A percentile compares a stretch with the other conserved stretches of the same genome.
These are phyloP conservation scores for Globisporangium rhizosaccharum DNA, from an alignment of 352 stramenopile species.

Conservation along the genomic window DNA sequence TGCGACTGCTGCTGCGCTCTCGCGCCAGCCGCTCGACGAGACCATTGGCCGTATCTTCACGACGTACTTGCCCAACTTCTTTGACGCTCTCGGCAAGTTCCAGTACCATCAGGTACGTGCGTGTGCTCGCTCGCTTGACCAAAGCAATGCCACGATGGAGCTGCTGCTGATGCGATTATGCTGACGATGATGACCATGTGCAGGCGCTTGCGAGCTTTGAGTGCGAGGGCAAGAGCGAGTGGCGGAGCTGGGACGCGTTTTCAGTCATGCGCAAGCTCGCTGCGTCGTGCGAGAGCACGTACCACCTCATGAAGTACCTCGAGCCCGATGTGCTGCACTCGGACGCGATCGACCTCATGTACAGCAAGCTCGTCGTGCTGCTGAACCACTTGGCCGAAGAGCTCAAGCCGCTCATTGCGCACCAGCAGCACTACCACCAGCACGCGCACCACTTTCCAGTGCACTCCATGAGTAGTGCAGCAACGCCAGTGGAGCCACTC, in stretches of 20 bases:
- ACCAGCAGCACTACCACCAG: conserved; percentile 7
- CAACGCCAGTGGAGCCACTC: conserved; percentile 10
- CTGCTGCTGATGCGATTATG: not conserved
- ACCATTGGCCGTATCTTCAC: conserved; percentile 41
- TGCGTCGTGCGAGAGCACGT: conserved; percentile 69
- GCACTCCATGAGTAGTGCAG: conserved; percentile 5
- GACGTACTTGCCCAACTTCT: conserved; percentile 49
- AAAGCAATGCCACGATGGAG: not conserved
- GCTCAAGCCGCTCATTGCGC: conserved; percentile 35
- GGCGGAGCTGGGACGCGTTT: conserved; percentile 46
- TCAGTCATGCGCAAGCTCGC: conserved; percentile 50
- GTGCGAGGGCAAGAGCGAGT: conserved; percentile 32
- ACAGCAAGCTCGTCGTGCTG: conserved; percentile 49
- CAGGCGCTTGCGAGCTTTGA: conserved; percentile 40
- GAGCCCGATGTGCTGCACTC: conserved; percentile 41
- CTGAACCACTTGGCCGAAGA: conserved; percentile 56
- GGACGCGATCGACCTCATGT: conserved; percentile 59
- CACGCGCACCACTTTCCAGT: conserved; percentile 27
- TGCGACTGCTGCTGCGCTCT: conserved; percentile 4
- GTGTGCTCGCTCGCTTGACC: not conserved
- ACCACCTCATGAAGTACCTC: conserved; percentile 68
- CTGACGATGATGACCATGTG: not conserved
- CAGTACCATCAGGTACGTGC: conserved; percentile 47
- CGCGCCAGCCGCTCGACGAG: conserved; percentile 29
- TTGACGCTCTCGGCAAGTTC: conserved; percentile 53